A percentile compares a stretch with the other conserved stretches of the same genome.
Conservation (phyloP, 2,329 filamentous ascomycete species). For the Herpotrichia juniperi region DNA sequence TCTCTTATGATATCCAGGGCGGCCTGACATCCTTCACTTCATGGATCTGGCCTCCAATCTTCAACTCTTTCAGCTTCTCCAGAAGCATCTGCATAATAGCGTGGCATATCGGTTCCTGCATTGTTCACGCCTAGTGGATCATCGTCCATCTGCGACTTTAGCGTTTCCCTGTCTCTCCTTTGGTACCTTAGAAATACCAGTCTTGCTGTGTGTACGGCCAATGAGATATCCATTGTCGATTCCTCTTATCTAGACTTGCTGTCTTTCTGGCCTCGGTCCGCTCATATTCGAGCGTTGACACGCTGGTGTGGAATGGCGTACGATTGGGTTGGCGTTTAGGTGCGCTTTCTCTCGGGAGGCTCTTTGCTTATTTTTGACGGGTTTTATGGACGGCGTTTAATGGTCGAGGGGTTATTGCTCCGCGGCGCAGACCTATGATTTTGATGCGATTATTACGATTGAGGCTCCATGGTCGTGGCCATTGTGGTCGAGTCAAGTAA, state of each 20-base stretch:
- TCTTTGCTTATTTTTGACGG: conserved; percentile 4
- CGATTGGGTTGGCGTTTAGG: conserved; percentile 9
- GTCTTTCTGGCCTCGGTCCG: too few species aligned
- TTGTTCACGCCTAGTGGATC: conserved; percentile 21
- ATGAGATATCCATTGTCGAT: conserved; percentile 27
- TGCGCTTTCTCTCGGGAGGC: not conserved
- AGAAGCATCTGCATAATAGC: conserved; percentile 36
- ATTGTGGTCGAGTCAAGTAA: conserved; percentile 20
- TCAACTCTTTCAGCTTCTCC: conserved; percentile 5
- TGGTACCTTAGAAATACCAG: conserved; percentile 23
- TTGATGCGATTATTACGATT: conserved; percentile 15
- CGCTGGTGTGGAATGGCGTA: not conserved
- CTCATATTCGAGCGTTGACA: conserved; percentile 8
- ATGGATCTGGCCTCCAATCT: not conserved
- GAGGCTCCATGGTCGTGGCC: too few species aligned
- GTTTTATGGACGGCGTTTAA: conserved; percentile 10
- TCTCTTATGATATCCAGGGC: conserved; percentile 15
- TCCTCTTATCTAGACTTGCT: conserved; percentile 13
- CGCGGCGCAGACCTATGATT: conserved; percentile 21
- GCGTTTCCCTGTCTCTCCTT: conserved; percentile 37
- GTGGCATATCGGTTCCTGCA: conserved; percentile 35
- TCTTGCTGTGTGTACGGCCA: conserved; percentile 29
- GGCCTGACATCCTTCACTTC: not conserved
- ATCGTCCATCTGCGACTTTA: conserved; percentile 29
- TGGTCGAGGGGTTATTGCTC: conserved; percentile 20